Conservation (phyloP, 176 grass and related monocot species). For the Aechmea fasciata region DNA sequence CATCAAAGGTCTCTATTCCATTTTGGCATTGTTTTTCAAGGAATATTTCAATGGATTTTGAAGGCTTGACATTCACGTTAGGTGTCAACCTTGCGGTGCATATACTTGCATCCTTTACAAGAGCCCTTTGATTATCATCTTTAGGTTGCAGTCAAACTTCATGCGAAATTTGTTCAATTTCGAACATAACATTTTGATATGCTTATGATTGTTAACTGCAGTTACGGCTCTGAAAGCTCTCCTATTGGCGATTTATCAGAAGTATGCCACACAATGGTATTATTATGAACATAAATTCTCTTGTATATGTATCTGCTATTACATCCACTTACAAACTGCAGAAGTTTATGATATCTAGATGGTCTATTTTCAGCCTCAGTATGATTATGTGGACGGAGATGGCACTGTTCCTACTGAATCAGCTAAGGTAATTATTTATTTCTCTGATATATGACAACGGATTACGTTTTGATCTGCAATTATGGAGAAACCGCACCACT, state of each 20-base stretch:
- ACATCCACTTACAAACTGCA: constrained; percentile 5
- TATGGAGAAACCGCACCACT: too few relatives aligned
- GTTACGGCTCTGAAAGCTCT: constrained; percentile 86
- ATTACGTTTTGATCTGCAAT: too few relatives aligned
- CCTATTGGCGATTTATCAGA: constrained; percentile 71
- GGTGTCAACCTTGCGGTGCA: too few relatives aligned
- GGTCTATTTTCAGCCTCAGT: constrained; percentile 54
- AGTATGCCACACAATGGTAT: constrained; percentile 79
- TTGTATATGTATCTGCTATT: constrained; percentile 4
- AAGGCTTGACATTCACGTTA: too few relatives aligned
- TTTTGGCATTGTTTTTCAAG: too few relatives aligned
- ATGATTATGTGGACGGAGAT: constrained; percentile 89
- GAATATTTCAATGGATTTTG: too few relatives aligned
- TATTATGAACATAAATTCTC: constrained; percentile 8
- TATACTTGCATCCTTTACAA: too few relatives aligned
- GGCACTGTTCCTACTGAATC: constrained; percentile 81
- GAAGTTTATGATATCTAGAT: constrained; percentile 11
- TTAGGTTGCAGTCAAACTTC: background rate
- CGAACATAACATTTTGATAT: background rate
- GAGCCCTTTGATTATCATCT: background rate
- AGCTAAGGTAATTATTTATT: constrained; percentile 40
- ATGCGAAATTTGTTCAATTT: constrained; percentile 5
- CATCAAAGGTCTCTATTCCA: too few relatives aligned
- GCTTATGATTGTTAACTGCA: constrained; percentile 21
- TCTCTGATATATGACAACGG: background rate